phyloP scores from a whole-genome alignment of 2,329 filamentous ascomycete species.

The Claviceps pazoutovae region DNA sequence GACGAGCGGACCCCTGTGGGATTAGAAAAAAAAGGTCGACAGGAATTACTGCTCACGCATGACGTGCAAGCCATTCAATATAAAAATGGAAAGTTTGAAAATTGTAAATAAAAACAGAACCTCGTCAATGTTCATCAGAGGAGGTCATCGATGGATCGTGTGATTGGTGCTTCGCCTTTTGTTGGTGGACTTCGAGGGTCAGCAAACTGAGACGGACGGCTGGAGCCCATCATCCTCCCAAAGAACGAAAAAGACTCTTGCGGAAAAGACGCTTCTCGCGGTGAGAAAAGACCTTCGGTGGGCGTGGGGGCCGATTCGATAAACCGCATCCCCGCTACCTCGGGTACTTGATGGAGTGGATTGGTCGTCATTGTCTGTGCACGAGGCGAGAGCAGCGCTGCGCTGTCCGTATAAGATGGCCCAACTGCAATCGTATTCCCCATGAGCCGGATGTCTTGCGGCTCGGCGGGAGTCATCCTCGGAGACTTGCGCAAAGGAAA shows the following conservation, averaged over 20 bases:
- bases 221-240: conserved; percentile 30
- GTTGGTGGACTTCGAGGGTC: conserved; percentile 66
- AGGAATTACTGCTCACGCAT: background rate
- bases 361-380: conserved; percentile 60
- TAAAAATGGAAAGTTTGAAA: background rate
- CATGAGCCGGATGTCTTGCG: conserved; percentile 10
- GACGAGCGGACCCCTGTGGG: too few species aligned
- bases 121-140: conserved; percentile 33
- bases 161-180: conserved; percentile 59
- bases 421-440: conserved; percentile 23
- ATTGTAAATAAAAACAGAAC: background rate
- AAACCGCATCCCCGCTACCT: conserved; percentile 35
- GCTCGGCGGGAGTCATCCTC: conserved; percentile 1
- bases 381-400: conserved; percentile 55
- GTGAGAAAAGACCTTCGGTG: conserved; percentile 39
- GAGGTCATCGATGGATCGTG: conserved; percentile 64
- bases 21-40: too few species aligned
- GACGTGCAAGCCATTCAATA: background rate
- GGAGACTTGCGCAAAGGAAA: conserved; percentile 5
- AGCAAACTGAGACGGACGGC: conserved; percentile 33
- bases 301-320: conserved; percentile 39
- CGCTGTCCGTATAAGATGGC: conserved; percentile 27
- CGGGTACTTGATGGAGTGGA: conserved; percentile 38
- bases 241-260: conserved; percentile 39
- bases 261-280: conserved; percentile 36